Base-by-base conservation (phyloP, 164 flowering plant species). In the Vitis cinerea region DNA sequence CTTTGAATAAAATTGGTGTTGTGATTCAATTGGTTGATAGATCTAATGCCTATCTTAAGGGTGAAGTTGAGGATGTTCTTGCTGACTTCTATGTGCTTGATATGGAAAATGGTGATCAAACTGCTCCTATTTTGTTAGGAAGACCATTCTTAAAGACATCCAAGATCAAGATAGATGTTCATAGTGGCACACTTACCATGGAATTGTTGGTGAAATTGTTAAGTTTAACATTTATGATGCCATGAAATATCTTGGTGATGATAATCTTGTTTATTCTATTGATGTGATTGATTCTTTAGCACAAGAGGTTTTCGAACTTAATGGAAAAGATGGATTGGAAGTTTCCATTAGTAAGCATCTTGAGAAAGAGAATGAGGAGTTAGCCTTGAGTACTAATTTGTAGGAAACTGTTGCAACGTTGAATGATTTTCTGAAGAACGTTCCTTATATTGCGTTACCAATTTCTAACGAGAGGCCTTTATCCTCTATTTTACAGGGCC, bases 191-290 rank as follows among this genome's bases (percentile, higher is more conserved):
- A 2, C 31, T 76, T 16, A 63, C 63, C 8, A 72, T 76, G 69
- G 70, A 72, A 50, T 72, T 76, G 67, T 71, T 68, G 69, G 75
- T 4, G 51, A 71, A 30, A 51, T 47, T 29, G 10, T 75, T 23
- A 49, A 59, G 10, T 71, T 71, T 1, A 71, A 67, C 29, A 53
- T 75, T 27, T 72, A 37, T 52, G 66, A 67, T 30, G 70, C 61
- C 5, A 72, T 66, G 75, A 66, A 17, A 37, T 67, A 61, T 19
- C 68, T 58, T 19, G 17, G 10, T 64, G 55, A 63, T 27, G 19
- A 19, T 19, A 19, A 19, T 27, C 27, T 7, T 30, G 2, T 27
- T 1, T 13, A 12, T 44, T 51, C 37, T 50, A n/a, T 53, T 29
- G 47, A 30, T 52, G 50, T 31, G 1, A 13, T 44, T 44, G 65